A percentile compares a stretch with the other conserved stretches of the same genome.
These are phyloP conservation scores for Pontederia paniculata DNA, from an alignment of 176 grass and related monocot genomes.

Conservation along the genomic window DNA sequence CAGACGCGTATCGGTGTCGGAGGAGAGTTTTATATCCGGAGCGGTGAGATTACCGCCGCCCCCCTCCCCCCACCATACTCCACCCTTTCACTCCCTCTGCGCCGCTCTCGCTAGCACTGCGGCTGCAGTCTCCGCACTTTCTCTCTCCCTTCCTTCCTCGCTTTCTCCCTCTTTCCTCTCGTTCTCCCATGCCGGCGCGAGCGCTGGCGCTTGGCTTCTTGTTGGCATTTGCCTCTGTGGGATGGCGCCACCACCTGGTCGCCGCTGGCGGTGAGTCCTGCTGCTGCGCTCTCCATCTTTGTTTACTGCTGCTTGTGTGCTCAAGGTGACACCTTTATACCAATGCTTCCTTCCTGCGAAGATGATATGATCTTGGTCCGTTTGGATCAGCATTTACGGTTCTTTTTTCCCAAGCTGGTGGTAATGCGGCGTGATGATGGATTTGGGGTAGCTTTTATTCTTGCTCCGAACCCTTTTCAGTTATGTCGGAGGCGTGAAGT, in stretches of 20 bases:
- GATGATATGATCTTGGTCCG: not conserved
- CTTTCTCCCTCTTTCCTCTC: not conserved
- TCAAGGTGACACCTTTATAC: not conserved
- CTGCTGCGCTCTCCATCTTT: slow-evolving; percentile 4
- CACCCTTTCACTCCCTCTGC: not conserved
- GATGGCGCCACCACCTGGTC: slow-evolving; percentile 20
- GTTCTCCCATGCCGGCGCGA: not conserved
- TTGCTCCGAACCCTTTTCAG: too few relatives aligned
- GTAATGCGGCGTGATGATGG: not conserved
- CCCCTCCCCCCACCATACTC: not conserved
- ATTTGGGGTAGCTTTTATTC: not conserved
- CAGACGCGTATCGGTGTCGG: too few relatives aligned
- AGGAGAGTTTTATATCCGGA: not conserved
- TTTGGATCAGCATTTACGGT: not conserved
- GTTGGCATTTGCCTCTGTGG: slow-evolving; percentile 28
- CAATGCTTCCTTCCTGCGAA: not conserved
- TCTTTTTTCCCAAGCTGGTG: not conserved
- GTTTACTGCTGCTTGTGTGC: not conserved
- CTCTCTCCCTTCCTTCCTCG: not conserved
- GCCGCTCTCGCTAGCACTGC: slow-evolving; percentile 22
- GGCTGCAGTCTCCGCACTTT: not conserved
- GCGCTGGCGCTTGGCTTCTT: slow-evolving; percentile 13
- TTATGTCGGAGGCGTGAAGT: too few relatives aligned
- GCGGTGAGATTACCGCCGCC: not conserved
- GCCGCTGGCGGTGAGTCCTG: slow-evolving; percentile 51